These are phyloP conservation scores for Fusarium sp. DNA, from an alignment of 2,329 filamentous ascomycete genomes.

Conservation along the genomic window DNA sequence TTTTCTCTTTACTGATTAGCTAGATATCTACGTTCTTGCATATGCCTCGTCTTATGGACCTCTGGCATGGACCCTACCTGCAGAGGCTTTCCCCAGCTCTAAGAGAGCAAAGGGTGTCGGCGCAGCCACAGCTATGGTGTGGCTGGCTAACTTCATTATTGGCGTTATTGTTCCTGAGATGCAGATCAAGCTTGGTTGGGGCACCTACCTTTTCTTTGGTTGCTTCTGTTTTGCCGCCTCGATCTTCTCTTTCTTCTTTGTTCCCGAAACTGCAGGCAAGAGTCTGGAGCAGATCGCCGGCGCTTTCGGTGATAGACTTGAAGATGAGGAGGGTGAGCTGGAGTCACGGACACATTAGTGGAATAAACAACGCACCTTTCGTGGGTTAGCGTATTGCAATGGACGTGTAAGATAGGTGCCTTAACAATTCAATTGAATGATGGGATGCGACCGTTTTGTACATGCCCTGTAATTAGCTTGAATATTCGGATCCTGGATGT, in stretches of 20 bases:
- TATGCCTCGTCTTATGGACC: constrained; percentile 53
- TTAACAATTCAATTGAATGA: background rate
- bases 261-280: constrained; percentile 40
- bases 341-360: constrained; percentile 7
- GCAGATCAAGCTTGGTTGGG: constrained; percentile 64
- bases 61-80: constrained; percentile 54
- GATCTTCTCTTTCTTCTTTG: constrained; percentile 52
- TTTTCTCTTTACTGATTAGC: too few relatives aligned
- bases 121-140: constrained; percentile 52
- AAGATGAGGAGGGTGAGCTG: constrained; percentile 19
- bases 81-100: constrained; percentile 56
- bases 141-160: constrained; percentile 56
- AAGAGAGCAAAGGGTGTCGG: constrained; percentile 56
- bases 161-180: constrained; percentile 70
- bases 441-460: background rate
- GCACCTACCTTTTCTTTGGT: constrained; percentile 69
- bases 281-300: constrained; percentile 62
- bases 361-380: background rate
- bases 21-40: constrained; percentile 46
- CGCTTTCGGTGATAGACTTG: constrained; percentile 68
- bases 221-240: constrained; percentile 64
- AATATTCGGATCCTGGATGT: background rate
- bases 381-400: background rate
- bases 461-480: background rate
- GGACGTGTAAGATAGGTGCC: background rate